A percentile compares a stretch with the other conserved stretches of the same genome.
phyloP scores from a whole-genome alignment of 2,329 filamentous ascomycete species.

The Diaporthe sp. region DNA sequence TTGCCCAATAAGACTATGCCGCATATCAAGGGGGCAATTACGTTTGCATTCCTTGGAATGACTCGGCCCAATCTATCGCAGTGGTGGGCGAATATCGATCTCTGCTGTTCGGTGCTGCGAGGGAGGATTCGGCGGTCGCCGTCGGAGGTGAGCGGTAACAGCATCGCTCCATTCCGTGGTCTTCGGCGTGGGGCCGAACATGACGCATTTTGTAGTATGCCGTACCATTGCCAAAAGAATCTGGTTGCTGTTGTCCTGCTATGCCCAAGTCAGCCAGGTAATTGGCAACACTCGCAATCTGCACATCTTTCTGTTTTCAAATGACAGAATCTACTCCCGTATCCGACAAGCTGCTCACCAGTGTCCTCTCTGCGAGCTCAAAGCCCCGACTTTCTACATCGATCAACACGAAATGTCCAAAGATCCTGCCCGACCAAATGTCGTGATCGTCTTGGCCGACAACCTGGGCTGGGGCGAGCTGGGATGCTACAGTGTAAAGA shows the following conservation, averaged over 20 bases:
- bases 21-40: background rate
- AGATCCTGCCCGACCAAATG: slow-evolving; percentile 42
- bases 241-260: background rate
- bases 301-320: background rate
- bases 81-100: background rate
- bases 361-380: background rate
- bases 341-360: background rate
- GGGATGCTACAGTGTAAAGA: slow-evolving; percentile 48
- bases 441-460: slow-evolving; percentile 48
- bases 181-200: background rate
- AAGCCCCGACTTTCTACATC: background rate
- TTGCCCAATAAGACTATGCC: background rate
- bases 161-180: background rate
- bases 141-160: background rate
- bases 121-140: background rate
- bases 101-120: background rate
- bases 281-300: background rate
- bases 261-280: background rate
- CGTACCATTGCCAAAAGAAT: background rate
- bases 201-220: background rate
- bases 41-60: background rate
- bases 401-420: slow-evolving; percentile 34
- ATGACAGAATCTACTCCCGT: background rate
- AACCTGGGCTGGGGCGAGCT: slow-evolving; percentile 51
- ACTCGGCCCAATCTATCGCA: background rate